Evolutionary conservation across 2,329 filamentous ascomycete species (phyloP), one percentile per base, ranked within the genome.

Genomic region (Aspergillus sp.): DNA sequence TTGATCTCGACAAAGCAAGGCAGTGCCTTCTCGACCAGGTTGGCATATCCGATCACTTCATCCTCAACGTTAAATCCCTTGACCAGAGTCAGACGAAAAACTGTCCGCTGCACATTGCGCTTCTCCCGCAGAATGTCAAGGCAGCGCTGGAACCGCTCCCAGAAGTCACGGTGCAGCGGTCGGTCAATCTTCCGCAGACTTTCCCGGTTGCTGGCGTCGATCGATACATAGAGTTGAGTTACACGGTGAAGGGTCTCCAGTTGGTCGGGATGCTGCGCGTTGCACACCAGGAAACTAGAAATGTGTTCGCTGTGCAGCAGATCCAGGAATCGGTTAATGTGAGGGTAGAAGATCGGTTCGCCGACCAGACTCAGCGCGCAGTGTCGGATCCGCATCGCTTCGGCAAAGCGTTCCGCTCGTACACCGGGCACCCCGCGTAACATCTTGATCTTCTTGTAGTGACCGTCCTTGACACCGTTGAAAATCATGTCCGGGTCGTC

Each of bases 401-500:
- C 93, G 5, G 85, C 83, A 62, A 95, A 97, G 3, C 93, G 81
- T 68, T 97, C 91, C 1, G 90, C 88, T 9, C 91, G 81, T 3
- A 97, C 89, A 4, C 93, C 93, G 0, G 93, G 91, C 1, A 97
- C 88, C 45, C 91, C 93, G 45, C 88, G 86, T 77, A 97, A 80
- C 86, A 94, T 93, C 69, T 95, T 95, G 71, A 97, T 97, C 72
- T 97, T 97, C 63, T 91, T 85, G 75, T 96, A 96, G 69, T 97
- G 93, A 13, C 86, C 87, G 50, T 85, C 84, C 66, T 94, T 95
- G 54, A 95, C 89, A 43, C 91, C 91, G 33, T 86, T 74, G 63
- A 96, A 95, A 58, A 97, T 95, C 59, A 90, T 69, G 20, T 95
- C 86, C 0, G 91, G 90, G 0, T 88, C 85, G 63, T 97, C 93